Evolutionary conservation across 2,329 filamentous ascomycete species (phyloP), one percentile per base, ranked within the genome.

Genomic region (Chaetothyriales sp.): DNA sequence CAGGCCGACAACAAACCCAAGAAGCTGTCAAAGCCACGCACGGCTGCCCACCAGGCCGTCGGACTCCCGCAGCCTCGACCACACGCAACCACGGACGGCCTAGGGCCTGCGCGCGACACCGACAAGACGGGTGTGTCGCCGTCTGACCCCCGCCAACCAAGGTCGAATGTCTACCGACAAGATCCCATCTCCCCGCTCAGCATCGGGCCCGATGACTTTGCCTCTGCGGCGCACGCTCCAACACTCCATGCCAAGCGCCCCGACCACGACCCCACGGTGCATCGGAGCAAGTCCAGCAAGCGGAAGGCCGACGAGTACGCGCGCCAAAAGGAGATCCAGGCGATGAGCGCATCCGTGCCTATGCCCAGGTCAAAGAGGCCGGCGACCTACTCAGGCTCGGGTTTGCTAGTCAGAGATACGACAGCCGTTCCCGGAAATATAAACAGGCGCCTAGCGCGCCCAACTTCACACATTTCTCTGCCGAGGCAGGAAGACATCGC

Each of bases 261-360:
- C 56, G 74, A 75, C 52, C 74, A 77, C 58, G 78, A 81, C 48
- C 71, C 71, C 5, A 66, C 72, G 20, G 69, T 83, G 25, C 69
- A 78, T 49, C 78, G 82, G 54, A 82, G 83, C 55, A 87, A 81
- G 63, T 85, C 85, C 43, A 89, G 81, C 71, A 94, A 86, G 69
- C 80, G 83, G 61, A 82, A 83, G 62, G 82, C 83, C 60, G 77
- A 84, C 56, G 86, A 94, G 56, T 79, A 81, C 64, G 76, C 84
- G 53, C 78, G 90, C 52, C 89, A 95, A 68, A 86, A 86, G 56
- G 88, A 95, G 68, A 89, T 95, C 63, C 86, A 83, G 64, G 82
- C 86, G 50, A 86, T 95, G 85, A 85, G 80, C 63, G 78, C 80
- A 43, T 77, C 77, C 55, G 48, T 53, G 29, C 74, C 77, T 2